phyloP scores from a whole-genome alignment of 257 asterid species.

The Cynanchum wilfordii region DNA sequence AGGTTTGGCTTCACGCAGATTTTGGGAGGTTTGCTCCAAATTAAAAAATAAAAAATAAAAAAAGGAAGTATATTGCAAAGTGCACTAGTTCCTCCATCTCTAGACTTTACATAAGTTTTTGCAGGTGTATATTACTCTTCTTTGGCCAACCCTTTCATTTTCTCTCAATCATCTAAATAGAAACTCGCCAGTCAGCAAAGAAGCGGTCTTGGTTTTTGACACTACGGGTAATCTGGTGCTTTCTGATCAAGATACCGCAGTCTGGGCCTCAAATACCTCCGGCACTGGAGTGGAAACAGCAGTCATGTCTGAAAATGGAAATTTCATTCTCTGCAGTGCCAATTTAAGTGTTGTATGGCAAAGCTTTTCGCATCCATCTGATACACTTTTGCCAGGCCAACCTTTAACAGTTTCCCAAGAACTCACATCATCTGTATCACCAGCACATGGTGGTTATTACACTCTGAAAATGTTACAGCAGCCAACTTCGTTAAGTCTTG shows the following conservation, averaged over 20 bases:
- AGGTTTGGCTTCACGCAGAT: neutral
- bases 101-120: conserved; percentile 42
- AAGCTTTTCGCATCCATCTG: conserved; percentile 79
- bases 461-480: conserved; percentile 79
- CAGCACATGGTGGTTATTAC: conserved; percentile 60
- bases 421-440: conserved; percentile 49
- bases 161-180: conserved; percentile 71
- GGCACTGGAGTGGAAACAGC: conserved; percentile 40
- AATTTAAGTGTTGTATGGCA: conserved; percentile 50
- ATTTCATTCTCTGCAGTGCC: conserved; percentile 51
- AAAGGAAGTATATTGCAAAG: conserved; percentile 11
- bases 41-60: neutral
- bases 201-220: conserved; percentile 61
- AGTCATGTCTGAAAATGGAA: conserved; percentile 63
- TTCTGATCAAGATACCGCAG: conserved; percentile 34
- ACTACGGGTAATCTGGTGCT: conserved; percentile 60
- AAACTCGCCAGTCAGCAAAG: conserved; percentile 72
- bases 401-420: conserved; percentile 48
- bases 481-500: conserved; percentile 63
- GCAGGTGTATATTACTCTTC: conserved; percentile 38
- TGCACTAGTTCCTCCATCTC: conserved; percentile 28
- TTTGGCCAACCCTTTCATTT: conserved; percentile 51
- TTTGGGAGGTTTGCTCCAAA: neutral
- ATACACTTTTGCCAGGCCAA: conserved; percentile 83
- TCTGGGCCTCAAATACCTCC: conserved; percentile 84